Base-by-base conservation (phyloP, 2,329 filamentous ascomycete genomes). In the Colletotrichum costaricense region DNA sequence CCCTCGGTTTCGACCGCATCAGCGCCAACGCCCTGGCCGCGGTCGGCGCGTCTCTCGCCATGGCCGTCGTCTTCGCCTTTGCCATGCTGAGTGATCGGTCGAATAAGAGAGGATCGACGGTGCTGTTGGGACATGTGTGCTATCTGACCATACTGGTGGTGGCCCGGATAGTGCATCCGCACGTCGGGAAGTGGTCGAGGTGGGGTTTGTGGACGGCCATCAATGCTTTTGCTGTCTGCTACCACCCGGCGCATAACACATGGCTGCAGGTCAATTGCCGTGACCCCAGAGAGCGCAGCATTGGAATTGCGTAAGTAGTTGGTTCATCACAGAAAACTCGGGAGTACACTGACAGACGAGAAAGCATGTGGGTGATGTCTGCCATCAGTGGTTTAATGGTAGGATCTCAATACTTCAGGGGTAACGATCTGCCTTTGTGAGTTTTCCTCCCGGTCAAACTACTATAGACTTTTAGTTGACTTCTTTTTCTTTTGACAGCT, bases 221-320 rank as follows among this genome's bases (percentile, higher is more conserved):
- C 3, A 89, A 89, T 76, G 80, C 80, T 2, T 84, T 89, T 49
- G 86, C 87, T 0, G 87, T 89, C 9, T 85, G 87, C 0, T 89
- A 89, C 74, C 87, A 89, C 77, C 87, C 87, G 0, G 82, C 87
- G 0, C 86, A 88, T 67, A 89, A 89, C 77, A 83, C 85, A 0
- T 89, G 87, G 87, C 79, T 87, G 22, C 86, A 88, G 76, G 78
- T 88, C 7, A 89, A 89, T 74, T 88, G 87, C 75, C 80, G 79
- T 16, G 84, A 84, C 22, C 76, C 84, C 0, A 78, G 83, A 5
- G 87, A 88, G 76, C 78, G 86, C 66, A 88, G 85, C 73, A 86
- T 89, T 63, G 82, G 80, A 24, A 84, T 89, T 59, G 86, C 87
- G 81, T 87, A 75, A 75, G 85, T 78, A 12, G 2, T 33, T 5